A percentile compares a stretch with the other conserved stretches of the same genome.
These are phyloP conservation scores for Cytidiella melzeri DNA, from an alignment of 768 basidiomycete genomes.

Conservation along the genomic window DNA sequence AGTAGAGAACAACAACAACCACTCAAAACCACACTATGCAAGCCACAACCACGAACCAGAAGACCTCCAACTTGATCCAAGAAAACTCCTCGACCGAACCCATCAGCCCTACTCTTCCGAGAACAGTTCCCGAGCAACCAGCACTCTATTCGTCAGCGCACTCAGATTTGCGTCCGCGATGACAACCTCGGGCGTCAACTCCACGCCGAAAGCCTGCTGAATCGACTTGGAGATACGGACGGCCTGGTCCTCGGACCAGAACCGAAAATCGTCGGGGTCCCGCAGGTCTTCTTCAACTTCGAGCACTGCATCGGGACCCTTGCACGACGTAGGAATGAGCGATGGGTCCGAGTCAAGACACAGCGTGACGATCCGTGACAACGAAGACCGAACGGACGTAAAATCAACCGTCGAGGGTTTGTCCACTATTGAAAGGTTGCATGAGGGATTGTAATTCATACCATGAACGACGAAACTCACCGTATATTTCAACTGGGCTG, in stretches of 20 bases:
- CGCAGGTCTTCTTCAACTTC: constrained; percentile 33
- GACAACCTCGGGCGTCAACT: constrained; percentile 85
- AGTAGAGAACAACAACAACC: too few relatives aligned
- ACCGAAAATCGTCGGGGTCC: constrained; percentile 89
- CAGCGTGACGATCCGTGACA: constrained; percentile 75
- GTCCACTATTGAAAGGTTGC: constrained; percentile 45
- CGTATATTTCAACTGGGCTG: constrained; percentile 84
- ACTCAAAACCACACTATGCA: too few relatives aligned
- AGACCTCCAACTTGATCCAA: not conserved
- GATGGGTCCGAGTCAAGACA: constrained; percentile 85
- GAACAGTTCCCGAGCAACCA: constrained; percentile 48
- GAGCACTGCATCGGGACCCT: constrained; percentile 20
- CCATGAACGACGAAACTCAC: constrained; percentile 37
- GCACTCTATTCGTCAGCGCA: constrained; percentile 76
- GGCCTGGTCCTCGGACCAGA: constrained; percentile 90
- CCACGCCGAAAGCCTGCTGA: constrained; percentile 79
- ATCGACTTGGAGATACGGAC: constrained; percentile 79
- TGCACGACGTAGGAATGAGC: constrained; percentile 69
- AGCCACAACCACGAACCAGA: not conserved
- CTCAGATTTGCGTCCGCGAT: constrained; percentile 91
- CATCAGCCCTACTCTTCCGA: constrained; percentile 7
- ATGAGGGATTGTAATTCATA: not conserved
- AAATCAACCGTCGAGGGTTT: constrained; percentile 61
- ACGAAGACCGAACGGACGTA: constrained; percentile 52
- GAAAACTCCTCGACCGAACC: not conserved